Conservation (phyloP, 2,329 filamentous ascomycete species). For the Botrytis tulipae region DNA sequence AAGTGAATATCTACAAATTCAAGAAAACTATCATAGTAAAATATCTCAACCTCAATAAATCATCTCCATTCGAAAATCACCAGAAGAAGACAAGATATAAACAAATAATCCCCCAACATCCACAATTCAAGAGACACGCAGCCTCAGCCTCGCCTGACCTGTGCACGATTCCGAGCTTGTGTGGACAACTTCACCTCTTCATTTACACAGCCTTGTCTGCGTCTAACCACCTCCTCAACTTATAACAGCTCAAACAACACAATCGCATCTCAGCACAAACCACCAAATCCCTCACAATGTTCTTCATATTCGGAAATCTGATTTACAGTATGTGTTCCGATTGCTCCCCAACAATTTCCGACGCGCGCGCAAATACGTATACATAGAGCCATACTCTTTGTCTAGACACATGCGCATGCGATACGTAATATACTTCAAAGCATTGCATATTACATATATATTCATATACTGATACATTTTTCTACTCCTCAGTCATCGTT, state of each 20-base stretch:
- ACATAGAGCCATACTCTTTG: not conserved
- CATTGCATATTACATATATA: not conserved
- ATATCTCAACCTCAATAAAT: not conserved
- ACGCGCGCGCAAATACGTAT: not conserved
- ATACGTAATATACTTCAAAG: not conserved
- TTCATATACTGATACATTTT: not conserved
- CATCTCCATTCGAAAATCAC: not conserved
- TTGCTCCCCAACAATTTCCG: not conserved
- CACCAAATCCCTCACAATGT: slow-evolving; percentile 50
- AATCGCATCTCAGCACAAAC: not conserved
- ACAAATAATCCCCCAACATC: not conserved
- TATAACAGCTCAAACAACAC: slow-evolving; percentile 8
- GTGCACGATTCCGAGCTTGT: slow-evolving; percentile 5
- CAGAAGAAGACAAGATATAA: not conserved
- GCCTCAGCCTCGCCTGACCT: slow-evolving; percentile 7
- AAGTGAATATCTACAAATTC: not conserved
- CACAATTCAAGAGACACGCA: slow-evolving; percentile 1
- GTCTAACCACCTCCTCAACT: slow-evolving; percentile 14
- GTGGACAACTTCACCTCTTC: slow-evolving; percentile 18
- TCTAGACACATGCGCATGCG: not conserved
- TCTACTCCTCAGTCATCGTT: slow-evolving; percentile 59
- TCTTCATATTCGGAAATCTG: slow-evolving; percentile 67
- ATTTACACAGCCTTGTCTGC: slow-evolving; percentile 18
- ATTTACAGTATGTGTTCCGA: slow-evolving; percentile 61
- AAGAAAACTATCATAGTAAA: not conserved